These are phyloP conservation scores for Nakazawaea wyomingensis DNA, from an alignment of 805 yeast species.

Conservation along the genomic window DNA sequence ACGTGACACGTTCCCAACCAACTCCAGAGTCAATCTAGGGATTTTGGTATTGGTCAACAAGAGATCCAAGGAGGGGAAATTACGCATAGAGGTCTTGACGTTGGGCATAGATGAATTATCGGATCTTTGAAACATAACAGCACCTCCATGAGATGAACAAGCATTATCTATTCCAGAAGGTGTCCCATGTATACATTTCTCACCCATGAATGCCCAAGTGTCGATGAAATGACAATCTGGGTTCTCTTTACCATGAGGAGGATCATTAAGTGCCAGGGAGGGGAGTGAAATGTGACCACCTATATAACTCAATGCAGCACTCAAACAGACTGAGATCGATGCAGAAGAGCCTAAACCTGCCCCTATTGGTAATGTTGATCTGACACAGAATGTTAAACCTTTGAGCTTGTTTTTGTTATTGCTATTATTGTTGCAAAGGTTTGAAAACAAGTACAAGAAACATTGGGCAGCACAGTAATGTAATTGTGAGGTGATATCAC, in stretches of 20 bases:
- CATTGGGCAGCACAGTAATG: constrained; percentile 79
- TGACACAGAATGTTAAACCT: constrained; percentile 57
- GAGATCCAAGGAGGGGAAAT: constrained; percentile 69
- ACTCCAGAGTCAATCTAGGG: constrained; percentile 81
- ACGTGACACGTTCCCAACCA: constrained; percentile 72
- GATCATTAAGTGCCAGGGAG: constrained; percentile 17
- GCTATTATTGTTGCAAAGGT: constrained; percentile 47
- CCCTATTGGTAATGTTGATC: constrained; percentile 89
- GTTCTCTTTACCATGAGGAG: constrained; percentile 22
- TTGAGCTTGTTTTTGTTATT: too few species aligned
- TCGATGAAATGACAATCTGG: constrained; percentile 61
- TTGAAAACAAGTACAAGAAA: constrained; percentile 71
- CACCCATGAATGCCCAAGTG: constrained; percentile 88
- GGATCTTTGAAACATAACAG: constrained; percentile 79
- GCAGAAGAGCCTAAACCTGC: constrained; percentile 98
- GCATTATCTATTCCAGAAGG: constrained; percentile 97
- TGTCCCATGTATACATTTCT: constrained; percentile 91
- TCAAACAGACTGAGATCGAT: constrained; percentile 76
- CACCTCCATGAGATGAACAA: constrained; percentile 94
- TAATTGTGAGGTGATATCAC: constrained; percentile 44
- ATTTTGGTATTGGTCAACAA: constrained; percentile 78
- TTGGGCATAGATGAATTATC: constrained; percentile 46
- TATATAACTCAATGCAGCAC: constrained; percentile 63
- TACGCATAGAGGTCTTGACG: constrained; percentile 61
- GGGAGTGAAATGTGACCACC: constrained; percentile 50